Evolutionary conservation across 305 asterid species (phyloP), one percentile per base, ranked within the genome.

Genomic region (Fraxinus xanthoxyloides): DNA sequence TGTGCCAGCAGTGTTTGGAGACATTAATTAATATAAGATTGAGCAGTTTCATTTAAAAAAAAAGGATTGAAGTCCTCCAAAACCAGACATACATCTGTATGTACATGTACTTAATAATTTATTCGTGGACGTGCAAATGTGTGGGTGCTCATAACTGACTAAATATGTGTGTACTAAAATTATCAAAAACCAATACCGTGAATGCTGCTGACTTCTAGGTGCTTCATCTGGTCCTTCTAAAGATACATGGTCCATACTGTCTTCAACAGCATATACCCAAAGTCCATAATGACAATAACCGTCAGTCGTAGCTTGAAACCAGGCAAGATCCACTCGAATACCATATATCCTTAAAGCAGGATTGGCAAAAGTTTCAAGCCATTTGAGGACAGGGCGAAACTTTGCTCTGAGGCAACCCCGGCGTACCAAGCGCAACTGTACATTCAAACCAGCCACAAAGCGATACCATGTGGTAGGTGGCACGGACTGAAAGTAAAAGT

Each of bases 381-480:
- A 97, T 48, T 83, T 89, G 83, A 93, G 89, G 78, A 93, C 92
- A 23, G 94, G 90, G 36, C 93, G 93, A 80, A 92, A 94, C 85
- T 85, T 95, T 23, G 88, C 82, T 75, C 91, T 85, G 34, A 97
- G 92, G 88, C 94, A 91, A 79, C 99, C 99, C 80, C 89, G 91
- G 61, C 95, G 92, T 72, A 88, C 98, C 91, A 97, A 84, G 63
- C 98, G 98, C 87, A 97, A 87, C 77, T 97, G 97, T 24, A 97
- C 96, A 87, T 97, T 97, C 90, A 97, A 87, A 87, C 99, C 99
- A 90, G 99, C 95, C 82, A 92, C 97, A 83, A 97, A 91, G 19
- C 99, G 97, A 85, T 91, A 95, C 98, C 99, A 97, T 63, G 92
- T 91, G 74, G 98, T 93, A 30, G 99, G 98, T 46, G 97, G 97